phyloP scores from a whole-genome alignment of 192 early-diverging fungal species.

The Coemansia brasiliensis region DNA sequence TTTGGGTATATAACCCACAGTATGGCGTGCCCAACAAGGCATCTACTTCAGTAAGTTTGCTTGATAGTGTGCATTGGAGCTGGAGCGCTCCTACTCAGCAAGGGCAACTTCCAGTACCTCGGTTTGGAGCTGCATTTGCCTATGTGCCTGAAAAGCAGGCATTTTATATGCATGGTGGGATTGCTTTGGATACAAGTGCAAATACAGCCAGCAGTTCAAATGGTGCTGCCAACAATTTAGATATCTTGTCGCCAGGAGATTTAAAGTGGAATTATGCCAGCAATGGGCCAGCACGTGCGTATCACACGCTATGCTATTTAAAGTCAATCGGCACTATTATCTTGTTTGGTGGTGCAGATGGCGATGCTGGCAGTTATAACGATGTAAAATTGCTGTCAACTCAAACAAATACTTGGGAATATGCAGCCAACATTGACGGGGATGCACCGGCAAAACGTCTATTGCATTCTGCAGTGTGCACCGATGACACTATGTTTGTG shows the following conservation, averaged over 20 bases:
- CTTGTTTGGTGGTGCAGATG: constrained; percentile 66
- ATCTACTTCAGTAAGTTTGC: constrained; percentile 31
- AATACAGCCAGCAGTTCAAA: constrained; percentile 31
- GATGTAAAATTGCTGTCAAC: constrained; percentile 57
- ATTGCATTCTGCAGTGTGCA: constrained; percentile 67
- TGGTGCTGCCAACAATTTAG: constrained; percentile 47
- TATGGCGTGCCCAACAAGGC: constrained; percentile 17
- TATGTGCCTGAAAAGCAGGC: constrained; percentile 22
- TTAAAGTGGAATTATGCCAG: constrained; percentile 62
- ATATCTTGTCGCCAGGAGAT: constrained; percentile 52
- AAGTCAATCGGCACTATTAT: constrained; percentile 58
- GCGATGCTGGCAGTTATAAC: constrained; percentile 53
- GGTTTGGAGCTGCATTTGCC: constrained; percentile 44
- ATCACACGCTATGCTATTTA: constrained; percentile 59
- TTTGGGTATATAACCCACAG: constrained; percentile 45
- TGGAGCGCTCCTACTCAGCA: constrained; percentile 50
- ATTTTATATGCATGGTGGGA: constrained; percentile 56
- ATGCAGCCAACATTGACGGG: constrained; percentile 41
- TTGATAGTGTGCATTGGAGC: constrained; percentile 55
- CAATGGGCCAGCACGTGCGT: constrained; percentile 59
- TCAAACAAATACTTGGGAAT: constrained; percentile 57
- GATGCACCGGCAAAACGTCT: constrained; percentile 58
- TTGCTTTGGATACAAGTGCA: constrained; percentile 25
- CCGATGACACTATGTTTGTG: constrained; percentile 66
- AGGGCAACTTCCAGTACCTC: constrained; percentile 40